Evolutionary conservation across 495 filamentous ascomycete species (phyloP), one percentile per base, ranked within the genome.

Genomic region (Bathelium albidoporum): DNA sequence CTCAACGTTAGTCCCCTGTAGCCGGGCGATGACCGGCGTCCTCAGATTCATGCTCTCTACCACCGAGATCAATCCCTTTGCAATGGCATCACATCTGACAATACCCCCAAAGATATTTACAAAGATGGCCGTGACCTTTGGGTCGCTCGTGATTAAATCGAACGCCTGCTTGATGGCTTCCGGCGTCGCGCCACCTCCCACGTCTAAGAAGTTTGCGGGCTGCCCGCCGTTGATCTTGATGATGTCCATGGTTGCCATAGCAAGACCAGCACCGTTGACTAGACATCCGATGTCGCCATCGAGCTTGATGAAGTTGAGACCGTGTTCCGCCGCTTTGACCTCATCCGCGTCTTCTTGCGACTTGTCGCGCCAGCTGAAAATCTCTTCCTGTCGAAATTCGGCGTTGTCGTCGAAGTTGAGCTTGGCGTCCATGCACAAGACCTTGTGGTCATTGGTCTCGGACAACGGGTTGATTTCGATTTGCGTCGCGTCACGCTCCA

Each of bases 161-260:
- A 98, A 98, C 64, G 94, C 94, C 77, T 90, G 86, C 82, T 93
- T 90, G 80, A 98, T 98, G 66, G 94, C 94, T 69, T 90, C 88
- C 14, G 93, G 90, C 62, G 94, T 98, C 65, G 94, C 94, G 80
- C 94, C 94, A 74, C 94, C 94, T 68, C 94, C 94, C 66, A 97
- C 95, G 74, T 98, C 94, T 64, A 98, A 83, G 87, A 98, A 98
- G 83, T 98, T 98, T 64, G 94, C 94, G 60, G 94, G 94, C 72
- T 82, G 82, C 60, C 94, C 94, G 72, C 94, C 94, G 80, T 98
- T 98, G 31, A 98, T 85, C 83, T 98, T 98, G 83, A 98, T 98
- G 79, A 98, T 97, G 77, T 98, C 94, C 94, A 98, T 98, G 69
- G 94, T 98, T 62, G 94, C 94, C 94, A 98, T 98, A 74, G 94